Evolutionary conservation across 371 early-diverging fungal genomes (phyloP), one percentile per base, ranked within the genome.

Genomic region (Parasitella parasitica): DNA sequence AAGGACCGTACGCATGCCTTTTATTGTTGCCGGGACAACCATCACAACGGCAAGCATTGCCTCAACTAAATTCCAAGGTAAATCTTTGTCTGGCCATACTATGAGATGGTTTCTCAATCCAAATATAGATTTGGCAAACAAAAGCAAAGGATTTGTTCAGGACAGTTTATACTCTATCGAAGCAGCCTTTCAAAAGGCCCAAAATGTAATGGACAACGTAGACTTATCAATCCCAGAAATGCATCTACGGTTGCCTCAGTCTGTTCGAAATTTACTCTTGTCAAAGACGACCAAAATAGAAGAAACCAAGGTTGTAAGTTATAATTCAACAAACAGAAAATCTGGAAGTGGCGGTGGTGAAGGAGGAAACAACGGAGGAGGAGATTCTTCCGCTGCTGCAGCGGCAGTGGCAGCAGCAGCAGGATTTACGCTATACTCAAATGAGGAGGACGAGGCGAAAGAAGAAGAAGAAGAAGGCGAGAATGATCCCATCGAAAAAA

Each of bases 51-150:
- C 71, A 22, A 76, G 76, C 5, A 24, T 77, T 28, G 81, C 78
- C 3, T 74, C 76, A 46, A 72, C 72, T 37, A 81, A 77, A 59
- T 43, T 81, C 15, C 69, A 72, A 70, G 78, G 77, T 80, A 69
- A 53, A 39, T 16, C 37, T 7, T 4, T 56, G 36, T 4, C 18
- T 32, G 11, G 6, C 11, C 8, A 32, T 3, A 32, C 11, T 4
- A 18, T 18, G 7, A 20, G 6, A 39, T 4, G 15, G 13, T 32
- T 54, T 11, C n/a, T 39, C 0, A 39, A 39, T 18, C 1, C 22
- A 4, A 8, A 22, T 4, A 43, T 48, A 80, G 80, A 80, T 48
- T 68, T 69, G 70, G 71, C 73, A 1, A 73, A 73, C 18, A 69
- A 67, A 27, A 71, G 77, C 9, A 54, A 63, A 7, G 64, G 46